These are phyloP conservation scores for Pseudocercospora cruenta DNA, from an alignment of 2,329 filamentous ascomycete species.

Conservation along the genomic window DNA sequence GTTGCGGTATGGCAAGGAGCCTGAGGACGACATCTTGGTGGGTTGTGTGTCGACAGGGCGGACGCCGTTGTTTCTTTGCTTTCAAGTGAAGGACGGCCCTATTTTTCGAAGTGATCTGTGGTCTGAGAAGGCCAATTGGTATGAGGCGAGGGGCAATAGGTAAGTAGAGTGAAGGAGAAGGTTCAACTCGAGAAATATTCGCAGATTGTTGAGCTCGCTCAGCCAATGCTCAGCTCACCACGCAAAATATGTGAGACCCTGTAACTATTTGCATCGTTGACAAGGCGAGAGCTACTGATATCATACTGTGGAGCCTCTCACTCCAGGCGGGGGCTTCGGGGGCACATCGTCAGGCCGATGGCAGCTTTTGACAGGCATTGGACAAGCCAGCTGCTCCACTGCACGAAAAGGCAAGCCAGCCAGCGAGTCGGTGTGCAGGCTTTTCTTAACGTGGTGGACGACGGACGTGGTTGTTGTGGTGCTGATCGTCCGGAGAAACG, in stretches of 20 bases:
- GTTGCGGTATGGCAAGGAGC: constrained; percentile 38
- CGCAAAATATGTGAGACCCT: constrained; percentile 15
- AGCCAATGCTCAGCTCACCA: constrained; percentile 4
- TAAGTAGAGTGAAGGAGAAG: background rate
- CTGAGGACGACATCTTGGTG: constrained; percentile 14
- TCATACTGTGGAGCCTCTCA: constrained; percentile 15
- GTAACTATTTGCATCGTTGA: background rate
- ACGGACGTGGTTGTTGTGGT: background rate
- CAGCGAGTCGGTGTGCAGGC: background rate
- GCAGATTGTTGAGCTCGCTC: background rate
- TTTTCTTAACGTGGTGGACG: background rate
- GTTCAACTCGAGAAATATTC: background rate
- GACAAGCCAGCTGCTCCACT: background rate
- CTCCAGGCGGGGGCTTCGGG: background rate
- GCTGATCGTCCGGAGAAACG: background rate
- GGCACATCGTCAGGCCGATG: background rate
- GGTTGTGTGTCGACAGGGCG: too few species aligned
- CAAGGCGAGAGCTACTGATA: constrained; percentile 14
- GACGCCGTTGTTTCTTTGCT: too few species aligned
- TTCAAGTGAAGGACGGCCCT: background rate
- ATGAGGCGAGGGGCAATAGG: background rate
- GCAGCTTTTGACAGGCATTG: background rate
- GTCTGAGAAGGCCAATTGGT: background rate
- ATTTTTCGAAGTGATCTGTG: background rate
- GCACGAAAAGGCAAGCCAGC: background rate